phyloP scores from a whole-genome alignment of 345 rosid species.

The Bruguiera parviflora region DNA sequence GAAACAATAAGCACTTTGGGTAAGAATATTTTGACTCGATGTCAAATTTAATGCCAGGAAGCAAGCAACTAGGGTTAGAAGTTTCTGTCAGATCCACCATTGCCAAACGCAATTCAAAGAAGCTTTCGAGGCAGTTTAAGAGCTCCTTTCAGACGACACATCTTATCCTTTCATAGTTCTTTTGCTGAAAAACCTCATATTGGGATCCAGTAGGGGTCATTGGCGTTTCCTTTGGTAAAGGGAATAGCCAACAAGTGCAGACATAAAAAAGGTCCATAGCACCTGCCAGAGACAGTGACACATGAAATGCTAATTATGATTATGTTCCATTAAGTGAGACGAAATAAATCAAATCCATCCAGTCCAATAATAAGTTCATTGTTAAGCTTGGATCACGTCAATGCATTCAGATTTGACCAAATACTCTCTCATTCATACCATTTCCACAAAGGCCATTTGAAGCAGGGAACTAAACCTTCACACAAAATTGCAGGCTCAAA shows the following conservation, averaged over 20 bases:
- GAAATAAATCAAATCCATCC: too few species aligned
- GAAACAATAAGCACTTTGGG: neutral
- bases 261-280: constrained; percentile 94
- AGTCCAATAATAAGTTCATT: too few species aligned
- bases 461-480: neutral
- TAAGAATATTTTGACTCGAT: neutral
- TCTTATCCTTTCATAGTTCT: neutral
- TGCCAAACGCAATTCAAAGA: neutral
- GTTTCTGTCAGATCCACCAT: constrained; percentile 5
- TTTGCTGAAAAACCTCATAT: neutral
- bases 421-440: neutral
- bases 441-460: neutral
- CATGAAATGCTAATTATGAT: too few species aligned
- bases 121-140: neutral
- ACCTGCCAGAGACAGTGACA: constrained; percentile 43
- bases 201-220: constrained; percentile 15
- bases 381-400: too few species aligned
- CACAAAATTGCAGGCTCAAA: neutral
- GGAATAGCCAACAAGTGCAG: constrained; percentile 90
- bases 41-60: neutral
- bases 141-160: neutral
- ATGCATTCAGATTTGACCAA: neutral
- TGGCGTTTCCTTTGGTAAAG: constrained; percentile 88
- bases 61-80: constrained; percentile 9
- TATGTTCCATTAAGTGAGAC: too few species aligned